A percentile compares a stretch with the other conserved stretches of the same genome.
phyloP scores from a whole-genome alignment of 225 moss, liverwort and hornwort species.

The Marchantia paleacea region DNA sequence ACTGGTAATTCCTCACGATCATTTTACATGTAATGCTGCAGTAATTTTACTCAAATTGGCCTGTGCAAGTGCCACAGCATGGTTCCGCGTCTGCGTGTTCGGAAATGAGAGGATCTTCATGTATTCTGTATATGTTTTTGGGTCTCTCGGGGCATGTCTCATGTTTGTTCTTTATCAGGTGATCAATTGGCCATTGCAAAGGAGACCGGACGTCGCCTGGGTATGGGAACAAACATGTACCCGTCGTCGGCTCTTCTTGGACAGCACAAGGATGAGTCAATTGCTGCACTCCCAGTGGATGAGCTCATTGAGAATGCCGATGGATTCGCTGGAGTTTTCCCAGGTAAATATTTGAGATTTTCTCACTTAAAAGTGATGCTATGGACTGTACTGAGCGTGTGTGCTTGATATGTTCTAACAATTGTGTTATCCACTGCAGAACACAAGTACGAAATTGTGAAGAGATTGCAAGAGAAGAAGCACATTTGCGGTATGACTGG shows the following conservation, averaged over 20 bases:
- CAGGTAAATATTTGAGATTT: constrained; percentile 26
- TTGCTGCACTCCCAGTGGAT: constrained; percentile 41
- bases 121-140: no score
- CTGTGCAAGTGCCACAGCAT: no score
- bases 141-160: no score
- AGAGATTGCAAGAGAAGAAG: constrained; percentile 38
- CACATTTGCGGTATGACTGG: constrained; percentile 55
- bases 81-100: no score
- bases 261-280: constrained; percentile 37
- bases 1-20: constrained; percentile 25
- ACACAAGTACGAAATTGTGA: constrained; percentile 51
- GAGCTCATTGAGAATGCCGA: constrained; percentile 57
- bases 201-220: constrained; percentile 54
- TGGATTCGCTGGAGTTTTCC: constrained; percentile 56
- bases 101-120: no score
- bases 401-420: not conserved
- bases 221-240: constrained; percentile 56
- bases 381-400: not conserved
- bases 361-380: not conserved
- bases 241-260: constrained; percentile 51
- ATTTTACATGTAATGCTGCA: not conserved
- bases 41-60: not conserved
- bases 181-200: constrained; percentile 49
- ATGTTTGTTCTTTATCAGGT: constrained; percentile 18
- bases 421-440: constrained; percentile 22